Evolutionary conservation across 352 stramenopile species (phyloP), one percentile per base, ranked within the genome.

Genomic region (Pythium phragmitis): DNA sequence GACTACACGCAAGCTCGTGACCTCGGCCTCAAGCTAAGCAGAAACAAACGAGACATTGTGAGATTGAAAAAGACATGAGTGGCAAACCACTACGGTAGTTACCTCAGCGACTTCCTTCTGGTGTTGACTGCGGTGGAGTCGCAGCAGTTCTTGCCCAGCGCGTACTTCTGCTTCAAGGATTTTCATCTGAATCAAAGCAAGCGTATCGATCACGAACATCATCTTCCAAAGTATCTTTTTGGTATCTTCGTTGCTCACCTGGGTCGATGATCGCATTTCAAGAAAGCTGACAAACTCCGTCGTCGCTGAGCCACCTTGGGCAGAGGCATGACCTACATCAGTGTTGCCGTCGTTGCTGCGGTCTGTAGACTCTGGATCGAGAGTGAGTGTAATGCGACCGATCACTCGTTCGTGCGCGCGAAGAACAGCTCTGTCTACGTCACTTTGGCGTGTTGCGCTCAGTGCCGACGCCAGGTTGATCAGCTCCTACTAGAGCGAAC

Each of bases 111-210:
- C 53, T 21, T 90, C 80, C 63, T 79, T 81, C 30, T 84, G 68
- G 21, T 82, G 71, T 19, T 90, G 79, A 0, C 66, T 57, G 47
- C 83, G 85, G 46, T 87, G 78, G 8, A 90, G 48, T 0, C 80
- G 76, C 12, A 87, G 64, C 14, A 90, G 68, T 14, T 90, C 80
- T 56, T 88, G 75, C 0, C 80, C 78, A 4, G 80, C 80, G 8
- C 76, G 74, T 3, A 90, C 57, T 59, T 90, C 80, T 17, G 82
- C 75, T 53, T 90, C 73, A 4, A 90, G 70, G 34, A 90, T 77
- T 60, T 75, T 82, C 11, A 72, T 42, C 68, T 75, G n/a, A 21
- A 13, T 17, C 19, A n/a, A 1, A 46, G 13, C 13, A 6, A 46
- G 1, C 13, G n/a, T 59, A 19, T 34, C 8, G 28, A 11, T 52